A percentile compares a stretch with the other conserved stretches of the same genome.
Conservation (phyloP, 768 basidiomycete species). For the Collybia mongolica region DNA sequence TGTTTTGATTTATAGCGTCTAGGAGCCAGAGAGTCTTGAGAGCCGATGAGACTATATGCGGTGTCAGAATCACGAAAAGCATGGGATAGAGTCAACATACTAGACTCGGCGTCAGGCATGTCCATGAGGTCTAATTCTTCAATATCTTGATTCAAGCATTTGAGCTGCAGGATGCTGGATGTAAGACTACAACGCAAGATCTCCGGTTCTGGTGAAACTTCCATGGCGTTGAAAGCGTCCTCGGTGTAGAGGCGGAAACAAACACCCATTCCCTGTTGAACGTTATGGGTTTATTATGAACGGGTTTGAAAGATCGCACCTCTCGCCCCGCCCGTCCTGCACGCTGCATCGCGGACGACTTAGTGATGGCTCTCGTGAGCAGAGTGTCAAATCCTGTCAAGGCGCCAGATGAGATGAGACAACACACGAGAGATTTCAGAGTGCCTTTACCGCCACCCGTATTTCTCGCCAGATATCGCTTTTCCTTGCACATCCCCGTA, state of each 20-base stretch:
- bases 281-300: neutral
- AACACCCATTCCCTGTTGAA: conserved; percentile 63
- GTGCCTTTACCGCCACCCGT: conserved; percentile 59
- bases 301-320: conserved; percentile 33
- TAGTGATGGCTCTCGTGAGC: conserved; percentile 77
- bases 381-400: conserved; percentile 83
- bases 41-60: conserved; percentile 55
- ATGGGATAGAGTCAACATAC: conserved; percentile 42
- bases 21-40: conserved; percentile 76
- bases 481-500: conserved; percentile 95
- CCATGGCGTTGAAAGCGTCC: conserved; percentile 66
- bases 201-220: conserved; percentile 75
- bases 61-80: neutral
- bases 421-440: neutral
- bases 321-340: conserved; percentile 96
- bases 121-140: conserved; percentile 89
- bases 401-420: neutral
- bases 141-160: conserved; percentile 79
- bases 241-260: conserved; percentile 96
- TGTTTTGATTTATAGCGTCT: conserved; percentile 70
- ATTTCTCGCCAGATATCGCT: conserved; percentile 71
- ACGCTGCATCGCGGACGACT: conserved; percentile 91
- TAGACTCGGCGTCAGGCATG: conserved; percentile 68
- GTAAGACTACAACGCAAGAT: conserved; percentile 86
- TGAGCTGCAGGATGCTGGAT: conserved; percentile 81